A percentile compares a stretch with the other conserved stretches of the same genome.
Evolutionary conservation across 441 rosid genomes (phyloP).

Genomic region (Aleurites moluccanus): DNA sequence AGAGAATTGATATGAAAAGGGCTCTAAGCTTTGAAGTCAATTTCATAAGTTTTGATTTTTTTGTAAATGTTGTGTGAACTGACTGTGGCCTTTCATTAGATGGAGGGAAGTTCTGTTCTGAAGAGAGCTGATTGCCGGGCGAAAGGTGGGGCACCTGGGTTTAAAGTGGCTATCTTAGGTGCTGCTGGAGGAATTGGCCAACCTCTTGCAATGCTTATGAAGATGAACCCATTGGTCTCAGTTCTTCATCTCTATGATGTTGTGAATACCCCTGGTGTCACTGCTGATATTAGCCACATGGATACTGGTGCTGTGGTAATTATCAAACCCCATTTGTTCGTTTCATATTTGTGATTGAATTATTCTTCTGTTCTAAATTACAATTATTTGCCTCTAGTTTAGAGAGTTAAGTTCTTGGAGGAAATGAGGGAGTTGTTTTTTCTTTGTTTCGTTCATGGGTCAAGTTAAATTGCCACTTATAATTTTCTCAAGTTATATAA

Average conservation of each 20-base stretch:
- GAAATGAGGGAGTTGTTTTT: not conserved
- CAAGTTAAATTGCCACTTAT: not conserved
- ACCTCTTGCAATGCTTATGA: conserved; percentile 81
- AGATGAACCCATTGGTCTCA: conserved; percentile 89
- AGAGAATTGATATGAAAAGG: too few species aligned
- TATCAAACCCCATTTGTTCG: not conserved
- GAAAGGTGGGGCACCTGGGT: conserved; percentile 72
- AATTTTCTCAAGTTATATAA: not conserved
- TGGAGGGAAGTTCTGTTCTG: conserved; percentile 43
- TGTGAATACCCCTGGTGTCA: conserved; percentile 87
- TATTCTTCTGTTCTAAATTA: not conserved
- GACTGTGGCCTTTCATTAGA: conserved; percentile 23
- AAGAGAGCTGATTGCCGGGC: conserved; percentile 57
- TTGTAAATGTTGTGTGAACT: not conserved
- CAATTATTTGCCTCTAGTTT: not conserved
- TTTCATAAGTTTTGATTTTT: not conserved
- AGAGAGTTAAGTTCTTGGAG: not conserved
- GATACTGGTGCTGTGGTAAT: conserved; percentile 93
- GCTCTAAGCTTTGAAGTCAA: not conserved
- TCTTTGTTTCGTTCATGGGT: not conserved
- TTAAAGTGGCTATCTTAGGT: conserved; percentile 87
- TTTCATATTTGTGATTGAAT: not conserved
- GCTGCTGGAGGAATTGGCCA: conserved; percentile 98
- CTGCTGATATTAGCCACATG: conserved; percentile 93
- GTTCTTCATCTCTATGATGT: conserved; percentile 96